These are phyloP conservation scores for Pseudopithomyces maydicus DNA, from an alignment of 2,329 filamentous ascomycete species.

Conservation along the genomic window DNA sequence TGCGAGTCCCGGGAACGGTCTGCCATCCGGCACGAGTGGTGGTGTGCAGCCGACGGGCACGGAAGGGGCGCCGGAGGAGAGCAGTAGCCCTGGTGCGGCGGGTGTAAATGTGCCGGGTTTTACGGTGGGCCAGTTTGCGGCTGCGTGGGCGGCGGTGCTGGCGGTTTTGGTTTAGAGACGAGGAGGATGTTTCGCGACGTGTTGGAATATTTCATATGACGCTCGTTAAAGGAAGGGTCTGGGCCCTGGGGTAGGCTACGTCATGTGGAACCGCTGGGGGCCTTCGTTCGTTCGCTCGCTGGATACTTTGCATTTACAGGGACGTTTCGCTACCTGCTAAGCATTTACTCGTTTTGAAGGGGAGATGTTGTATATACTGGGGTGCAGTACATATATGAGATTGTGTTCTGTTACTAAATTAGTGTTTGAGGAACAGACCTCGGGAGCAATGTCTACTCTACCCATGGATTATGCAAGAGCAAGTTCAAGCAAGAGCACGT, in stretches of 20 bases:
- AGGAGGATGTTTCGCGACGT: not conserved
- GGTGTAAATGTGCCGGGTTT: not conserved
- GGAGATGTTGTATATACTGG: too few relatives aligned
- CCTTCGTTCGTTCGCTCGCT: too few relatives aligned
- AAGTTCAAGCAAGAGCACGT: not conserved
- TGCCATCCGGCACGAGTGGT: too few relatives aligned
- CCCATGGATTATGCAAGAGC: too few relatives aligned
- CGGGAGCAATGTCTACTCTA: too few relatives aligned
- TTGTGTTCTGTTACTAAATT: too few relatives aligned
- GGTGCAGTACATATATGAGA: too few relatives aligned
- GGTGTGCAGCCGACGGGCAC: slow-evolving; percentile 16
- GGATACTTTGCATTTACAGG: too few relatives aligned
- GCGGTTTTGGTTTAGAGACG: slow-evolving; percentile 8
- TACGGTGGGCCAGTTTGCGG: slow-evolving; percentile 4
- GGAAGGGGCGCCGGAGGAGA: not conserved
- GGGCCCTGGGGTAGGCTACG: not conserved
- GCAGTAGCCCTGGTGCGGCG: not conserved
- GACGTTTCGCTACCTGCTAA: too few relatives aligned
- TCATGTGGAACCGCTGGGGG: not conserved
- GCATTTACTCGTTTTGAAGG: too few relatives aligned
- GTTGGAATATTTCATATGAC: not conserved
- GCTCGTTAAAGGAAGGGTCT: not conserved
- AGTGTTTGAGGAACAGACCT: too few relatives aligned
- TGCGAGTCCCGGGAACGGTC: too few relatives aligned
- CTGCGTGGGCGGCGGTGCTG: slow-evolving; percentile 16